phyloP scores from a whole-genome alignment of 345 rosid species.

The Litchi chinensis region DNA sequence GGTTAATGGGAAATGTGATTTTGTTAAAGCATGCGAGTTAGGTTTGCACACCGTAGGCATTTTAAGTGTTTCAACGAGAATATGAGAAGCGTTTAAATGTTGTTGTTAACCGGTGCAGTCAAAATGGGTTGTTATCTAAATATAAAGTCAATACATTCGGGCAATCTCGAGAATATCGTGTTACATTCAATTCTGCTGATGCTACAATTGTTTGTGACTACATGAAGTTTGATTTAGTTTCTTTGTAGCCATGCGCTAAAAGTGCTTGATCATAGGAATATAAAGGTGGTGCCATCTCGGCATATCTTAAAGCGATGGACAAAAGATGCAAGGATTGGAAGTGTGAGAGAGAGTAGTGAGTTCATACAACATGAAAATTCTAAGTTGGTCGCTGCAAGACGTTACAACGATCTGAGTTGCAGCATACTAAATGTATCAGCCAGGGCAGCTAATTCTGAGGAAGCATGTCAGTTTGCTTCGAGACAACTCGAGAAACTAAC shows the following conservation, averaged over 20 bases:
- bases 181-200: constrained; percentile 30
- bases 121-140: constrained; percentile 21
- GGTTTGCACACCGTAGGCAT: constrained; percentile 33
- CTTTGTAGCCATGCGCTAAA: constrained; percentile 40
- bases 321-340: constrained; percentile 33
- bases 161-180: constrained; percentile 26
- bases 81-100: constrained; percentile 35
- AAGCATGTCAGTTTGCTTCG: constrained; percentile 40
- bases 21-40: constrained; percentile 36
- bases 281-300: constrained; percentile 34
- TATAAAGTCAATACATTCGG: constrained; percentile 35
- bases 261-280: constrained; percentile 41
- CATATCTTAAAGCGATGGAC: constrained; percentile 47
- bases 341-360: constrained; percentile 13
- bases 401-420: constrained; percentile 31
- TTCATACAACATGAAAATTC: constrained; percentile 26
- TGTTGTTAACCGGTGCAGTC: constrained; percentile 29
- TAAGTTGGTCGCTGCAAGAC: constrained; percentile 36
- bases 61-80: constrained; percentile 37
- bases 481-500: constrained; percentile 34
- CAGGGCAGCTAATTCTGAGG: constrained; percentile 40
- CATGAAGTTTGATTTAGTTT: constrained; percentile 41
- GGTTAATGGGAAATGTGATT: constrained; percentile 34
- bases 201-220: constrained; percentile 31
- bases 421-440: constrained; percentile 31